Evolutionary conservation across 805 yeast species (phyloP).

Genomic region (Zygosaccharomyces kombuchaensis): DNA sequence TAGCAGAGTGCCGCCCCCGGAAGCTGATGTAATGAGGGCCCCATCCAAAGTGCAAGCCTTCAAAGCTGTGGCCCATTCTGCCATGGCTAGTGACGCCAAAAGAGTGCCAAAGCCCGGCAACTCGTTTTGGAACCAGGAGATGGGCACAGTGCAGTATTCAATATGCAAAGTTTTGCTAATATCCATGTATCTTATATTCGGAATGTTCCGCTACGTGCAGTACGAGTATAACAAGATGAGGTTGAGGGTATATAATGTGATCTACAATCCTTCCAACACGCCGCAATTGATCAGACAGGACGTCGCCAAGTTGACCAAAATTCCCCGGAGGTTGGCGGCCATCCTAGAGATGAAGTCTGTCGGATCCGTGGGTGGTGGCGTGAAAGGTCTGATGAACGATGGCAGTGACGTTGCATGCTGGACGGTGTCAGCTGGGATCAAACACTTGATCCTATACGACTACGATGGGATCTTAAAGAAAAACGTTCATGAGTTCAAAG

Average conservation of each 20-base stretch:
- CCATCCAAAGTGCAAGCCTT: constrained; percentile 16
- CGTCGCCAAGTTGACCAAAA: constrained; percentile 63
- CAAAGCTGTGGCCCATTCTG: constrained; percentile 21
- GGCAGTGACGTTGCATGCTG: constrained; percentile 77
- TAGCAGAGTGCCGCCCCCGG: constrained; percentile 23
- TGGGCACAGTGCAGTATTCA: constrained; percentile 22
- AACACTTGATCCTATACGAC: constrained; percentile 70
- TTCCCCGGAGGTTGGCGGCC: constrained; percentile 73
- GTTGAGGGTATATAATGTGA: constrained; percentile 54
- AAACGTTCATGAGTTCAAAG: constrained; percentile 51
- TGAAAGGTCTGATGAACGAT: constrained; percentile 73
- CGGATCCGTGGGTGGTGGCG: constrained; percentile 85
- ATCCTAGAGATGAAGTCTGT: constrained; percentile 69
- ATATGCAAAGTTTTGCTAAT: constrained; percentile 49
- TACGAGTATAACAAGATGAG: constrained; percentile 48
- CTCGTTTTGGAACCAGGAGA: constrained; percentile 14
- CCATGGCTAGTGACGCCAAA: constrained; percentile 11
- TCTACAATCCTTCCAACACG: constrained; percentile 67
- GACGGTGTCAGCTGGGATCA: constrained; percentile 86
- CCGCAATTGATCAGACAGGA: constrained; percentile 87
- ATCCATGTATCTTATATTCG: constrained; percentile 50
- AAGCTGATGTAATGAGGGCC: constrained; percentile 13
- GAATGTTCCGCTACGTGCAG: constrained; percentile 50
- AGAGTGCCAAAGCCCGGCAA: constrained; percentile 2
- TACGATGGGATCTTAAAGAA: constrained; percentile 62